A percentile compares a stretch with the other conserved stretches of the same genome.
phyloP scores from a whole-genome alignment of 306 rosid species.

The Prunus davidiana region DNA sequence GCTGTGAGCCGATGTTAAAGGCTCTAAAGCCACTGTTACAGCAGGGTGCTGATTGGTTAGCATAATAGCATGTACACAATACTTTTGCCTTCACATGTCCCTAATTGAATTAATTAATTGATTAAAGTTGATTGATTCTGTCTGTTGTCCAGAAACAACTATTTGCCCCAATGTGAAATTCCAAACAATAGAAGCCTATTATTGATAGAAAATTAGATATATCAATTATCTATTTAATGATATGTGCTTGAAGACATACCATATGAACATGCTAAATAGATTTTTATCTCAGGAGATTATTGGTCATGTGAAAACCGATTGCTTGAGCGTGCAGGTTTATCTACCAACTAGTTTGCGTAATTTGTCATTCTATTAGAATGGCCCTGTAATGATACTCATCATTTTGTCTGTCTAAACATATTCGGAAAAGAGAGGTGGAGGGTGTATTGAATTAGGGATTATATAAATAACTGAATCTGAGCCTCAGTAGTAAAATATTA shows the following conservation, averaged over 20 bases:
- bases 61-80: neutral
- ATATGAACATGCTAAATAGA: neutral
- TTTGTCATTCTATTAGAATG: neutral
- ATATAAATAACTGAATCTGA: neutral
- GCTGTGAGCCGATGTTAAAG: no score
- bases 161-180: constrained; percentile 16
- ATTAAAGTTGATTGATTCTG: constrained; percentile 2
- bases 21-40: no score
- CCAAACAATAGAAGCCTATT: neutral
- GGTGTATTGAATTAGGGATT: neutral
- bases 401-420: neutral
- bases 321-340: neutral
- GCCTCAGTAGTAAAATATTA: neutral
- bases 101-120: constrained; percentile 1
- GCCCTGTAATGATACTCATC: neutral
- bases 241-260: no score
- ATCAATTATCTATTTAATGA: no score
- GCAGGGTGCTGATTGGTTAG: no score
- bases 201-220: no score
- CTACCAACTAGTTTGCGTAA: constrained; percentile 4
- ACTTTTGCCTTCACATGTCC: neutral
- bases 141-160: constrained; percentile 15
- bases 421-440: neutral
- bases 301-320: neutral
- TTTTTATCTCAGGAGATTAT: neutral